These are phyloP conservation scores for Fusarium sp. DNA, from an alignment of 2,329 filamentous ascomycete species.

Conservation along the genomic window DNA sequence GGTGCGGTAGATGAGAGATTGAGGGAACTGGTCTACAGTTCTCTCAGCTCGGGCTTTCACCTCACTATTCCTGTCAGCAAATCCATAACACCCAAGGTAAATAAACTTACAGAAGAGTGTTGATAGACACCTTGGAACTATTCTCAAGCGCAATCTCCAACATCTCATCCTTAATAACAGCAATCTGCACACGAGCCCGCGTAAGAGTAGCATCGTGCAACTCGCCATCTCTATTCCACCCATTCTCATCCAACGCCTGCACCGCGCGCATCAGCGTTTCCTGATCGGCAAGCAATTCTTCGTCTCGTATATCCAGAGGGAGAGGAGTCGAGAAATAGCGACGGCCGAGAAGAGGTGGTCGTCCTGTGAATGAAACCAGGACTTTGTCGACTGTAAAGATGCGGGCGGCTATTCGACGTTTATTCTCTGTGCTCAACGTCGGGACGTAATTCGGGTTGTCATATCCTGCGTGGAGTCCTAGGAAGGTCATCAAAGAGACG, in stretches of 20 bases:
- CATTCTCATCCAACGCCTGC: constrained; percentile 57
- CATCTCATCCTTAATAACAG: constrained; percentile 67
- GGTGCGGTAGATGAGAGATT: constrained; percentile 54
- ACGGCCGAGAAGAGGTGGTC: constrained; percentile 65
- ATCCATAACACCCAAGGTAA: accelerated
- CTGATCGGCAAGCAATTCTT: constrained; percentile 59
- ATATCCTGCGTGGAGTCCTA: constrained; percentile 50
- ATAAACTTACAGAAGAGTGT: constrained; percentile 37
- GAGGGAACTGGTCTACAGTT: constrained; percentile 52
- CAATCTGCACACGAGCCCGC: constrained; percentile 61
- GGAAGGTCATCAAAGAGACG: constrained; percentile 52
- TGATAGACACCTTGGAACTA: constrained; percentile 20
- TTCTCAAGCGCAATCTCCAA: constrained; percentile 66
- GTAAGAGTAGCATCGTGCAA: constrained; percentile 59
- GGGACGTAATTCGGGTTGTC: constrained; percentile 46
- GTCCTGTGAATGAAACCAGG: constrained; percentile 63
- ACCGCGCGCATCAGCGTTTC: constrained; percentile 38
- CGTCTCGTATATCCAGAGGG: constrained; percentile 66
- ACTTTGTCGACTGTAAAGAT: constrained; percentile 63
- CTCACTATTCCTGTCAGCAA: constrained; percentile 43
- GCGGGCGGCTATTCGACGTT: constrained; percentile 49
- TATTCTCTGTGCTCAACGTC: constrained; percentile 51
- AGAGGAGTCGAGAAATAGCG: constrained; percentile 66
- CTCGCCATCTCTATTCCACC: constrained; percentile 63
- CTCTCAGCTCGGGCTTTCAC: constrained; percentile 51